phyloP scores from a whole-genome alignment of 2,329 filamentous ascomycete genomes.

The Knufia fluminis region DNA sequence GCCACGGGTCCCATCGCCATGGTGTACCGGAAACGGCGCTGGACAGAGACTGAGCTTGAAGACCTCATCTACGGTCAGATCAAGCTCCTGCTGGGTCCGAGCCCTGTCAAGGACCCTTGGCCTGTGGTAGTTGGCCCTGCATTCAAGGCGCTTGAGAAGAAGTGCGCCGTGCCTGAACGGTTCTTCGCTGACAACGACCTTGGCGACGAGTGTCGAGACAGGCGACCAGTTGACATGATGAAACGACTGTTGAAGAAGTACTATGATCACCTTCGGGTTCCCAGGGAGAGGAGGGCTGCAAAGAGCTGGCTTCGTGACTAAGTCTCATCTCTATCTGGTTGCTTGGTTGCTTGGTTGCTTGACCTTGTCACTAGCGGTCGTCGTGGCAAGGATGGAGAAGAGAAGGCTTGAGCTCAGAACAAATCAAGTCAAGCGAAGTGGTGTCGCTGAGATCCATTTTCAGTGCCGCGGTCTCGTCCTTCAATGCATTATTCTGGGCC shows the following conservation, averaged over 20 bases:
- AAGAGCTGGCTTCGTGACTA: not conserved
- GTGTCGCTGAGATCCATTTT: no score
- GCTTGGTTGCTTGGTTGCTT: no score
- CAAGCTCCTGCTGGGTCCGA: not conserved
- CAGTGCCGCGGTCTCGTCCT: no score
- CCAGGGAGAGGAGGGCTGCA: not conserved
- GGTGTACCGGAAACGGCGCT: conserved; percentile 17
- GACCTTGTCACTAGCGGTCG: no score
- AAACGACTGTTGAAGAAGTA: conserved; percentile 2
- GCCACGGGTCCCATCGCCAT: conserved; percentile 3
- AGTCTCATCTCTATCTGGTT: not conserved
- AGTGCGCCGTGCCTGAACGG: not conserved
- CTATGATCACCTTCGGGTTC: not conserved
- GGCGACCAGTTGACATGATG: not conserved
- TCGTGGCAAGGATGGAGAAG: no score
- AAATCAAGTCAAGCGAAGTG: no score
- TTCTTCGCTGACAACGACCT: not conserved
- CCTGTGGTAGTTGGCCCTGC: not conserved
- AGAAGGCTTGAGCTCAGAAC: no score
- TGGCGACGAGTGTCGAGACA: not conserved
- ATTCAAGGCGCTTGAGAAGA: not conserved
- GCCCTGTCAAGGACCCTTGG: not conserved
- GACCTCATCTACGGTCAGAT: not conserved
- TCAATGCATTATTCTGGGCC: no score
- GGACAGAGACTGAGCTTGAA: conserved; percentile 49